Evolutionary conservation across 176 grass and related monocot genomes (phyloP), one percentile per base, ranked within the genome.

Genomic region (Chrysopogon serrulatus): DNA sequence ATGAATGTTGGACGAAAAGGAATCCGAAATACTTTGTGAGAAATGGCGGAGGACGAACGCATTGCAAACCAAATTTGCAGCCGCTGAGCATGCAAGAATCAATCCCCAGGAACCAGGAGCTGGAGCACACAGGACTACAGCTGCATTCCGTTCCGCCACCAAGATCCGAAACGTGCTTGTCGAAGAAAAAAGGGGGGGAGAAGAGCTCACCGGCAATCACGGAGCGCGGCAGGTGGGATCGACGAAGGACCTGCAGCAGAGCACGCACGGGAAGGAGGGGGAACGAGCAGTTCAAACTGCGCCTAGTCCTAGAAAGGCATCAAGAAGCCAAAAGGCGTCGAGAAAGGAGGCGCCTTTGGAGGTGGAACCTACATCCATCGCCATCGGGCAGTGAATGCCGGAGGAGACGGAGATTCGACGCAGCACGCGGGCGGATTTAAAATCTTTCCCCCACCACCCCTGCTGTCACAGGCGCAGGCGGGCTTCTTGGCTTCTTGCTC

Each of bases 301-400:
- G 57, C 71, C 79, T 44, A 49, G 39, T 65, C 71, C 79, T 36
- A 41, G 39, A 74, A 77, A 74, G 54, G 21, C 40, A 78, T 54
- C 80, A 59, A 63, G 69, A 73, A 37, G 21, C 40, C 51, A 39
- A 76, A 80, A 85, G 59, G 51, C 21, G 68, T 56, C 71, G 77
- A 36, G 73, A 88, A 92, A 85, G 77, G 36, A 75, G 37, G 76
- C 53, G 76, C 71, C 82, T 85, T 90, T 78, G 90, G 64, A 73
- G 84, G 77, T 83, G 86, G 80, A 75, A 43, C 79, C 57, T 73
- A 77, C 74, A 59, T 26, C 54, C 54, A 4, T 59, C 33, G 34
- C 21, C 33, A 77, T 82, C 32, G 33, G 36, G 61, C 75, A 81
- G n/a, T 48, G 74, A 87, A 87, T 72, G 84, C 51, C 80, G 79